Evolutionary conservation across 805 yeast genomes (phyloP).

Genomic region (Maudiozyma turicensis): DNA sequence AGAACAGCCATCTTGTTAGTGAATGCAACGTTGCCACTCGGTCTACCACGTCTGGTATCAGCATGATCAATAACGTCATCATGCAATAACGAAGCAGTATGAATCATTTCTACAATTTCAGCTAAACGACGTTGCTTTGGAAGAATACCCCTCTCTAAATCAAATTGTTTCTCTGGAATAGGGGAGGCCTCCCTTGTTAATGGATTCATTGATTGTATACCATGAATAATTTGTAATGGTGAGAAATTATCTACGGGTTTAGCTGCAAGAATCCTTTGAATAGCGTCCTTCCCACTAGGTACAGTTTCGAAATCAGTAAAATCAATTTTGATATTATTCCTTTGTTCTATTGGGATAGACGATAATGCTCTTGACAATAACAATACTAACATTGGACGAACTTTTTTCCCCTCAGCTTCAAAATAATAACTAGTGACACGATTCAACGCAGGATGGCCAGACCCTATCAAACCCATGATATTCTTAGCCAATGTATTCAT

Average conservation of each 20-base stretch:
- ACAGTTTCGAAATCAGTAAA: conserved; percentile 43
- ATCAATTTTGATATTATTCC: conserved; percentile 58
- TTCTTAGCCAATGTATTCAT: conserved; percentile 84
- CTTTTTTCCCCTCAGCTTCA: conserved; percentile 92
- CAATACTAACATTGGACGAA: conserved; percentile 82
- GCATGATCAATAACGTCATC: conserved; percentile 93
- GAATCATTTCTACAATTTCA: conserved; percentile 97
- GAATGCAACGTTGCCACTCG: conserved; percentile 87
- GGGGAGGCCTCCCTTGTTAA: conserved; percentile 70
- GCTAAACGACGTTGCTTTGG: conserved; percentile 95
- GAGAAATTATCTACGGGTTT: conserved; percentile 41
- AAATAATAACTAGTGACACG: conserved; percentile 91
- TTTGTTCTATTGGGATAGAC: conserved; percentile 57
- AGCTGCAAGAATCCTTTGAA: not conserved
- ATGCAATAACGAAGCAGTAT: conserved; percentile 89
- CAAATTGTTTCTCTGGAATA: conserved; percentile 41
- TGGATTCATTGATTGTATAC: conserved; percentile 89
- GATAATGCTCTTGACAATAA: conserved; percentile 73
- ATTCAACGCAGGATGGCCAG: conserved; percentile 88
- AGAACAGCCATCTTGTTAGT: conserved; percentile 95
- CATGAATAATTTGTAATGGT: conserved; percentile 78
- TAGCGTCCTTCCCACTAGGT: not conserved
- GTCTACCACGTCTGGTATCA: conserved; percentile 82
- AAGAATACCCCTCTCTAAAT: conserved; percentile 60
- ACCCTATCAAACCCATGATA: conserved; percentile 78